Conservation (phyloP, 768 basidiomycete genomes). For the Russula olivacea region DNA sequence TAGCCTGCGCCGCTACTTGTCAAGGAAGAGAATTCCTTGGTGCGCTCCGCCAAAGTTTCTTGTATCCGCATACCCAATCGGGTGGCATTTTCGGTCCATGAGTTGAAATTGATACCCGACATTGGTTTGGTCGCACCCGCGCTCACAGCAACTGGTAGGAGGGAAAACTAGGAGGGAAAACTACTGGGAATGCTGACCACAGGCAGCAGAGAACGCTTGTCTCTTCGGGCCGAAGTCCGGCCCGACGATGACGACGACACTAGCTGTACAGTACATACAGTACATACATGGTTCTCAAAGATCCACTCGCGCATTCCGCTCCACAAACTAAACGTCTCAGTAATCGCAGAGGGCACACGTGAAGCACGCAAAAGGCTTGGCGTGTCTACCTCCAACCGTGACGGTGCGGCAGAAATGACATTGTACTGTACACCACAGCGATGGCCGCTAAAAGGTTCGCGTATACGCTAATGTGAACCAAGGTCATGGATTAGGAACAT, state of each 20-base stretch:
- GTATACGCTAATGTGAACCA: neutral
- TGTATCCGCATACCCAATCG: slow-evolving; percentile 78
- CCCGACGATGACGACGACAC: neutral
- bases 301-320: too few species aligned
- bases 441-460: neutral
- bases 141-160: neutral
- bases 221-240: neutral
- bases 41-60: slow-evolving; percentile 76
- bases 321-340: neutral
- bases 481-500: neutral
- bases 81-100: slow-evolving; percentile 75
- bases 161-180: too few species aligned
- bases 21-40: slow-evolving; percentile 57
- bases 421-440: neutral
- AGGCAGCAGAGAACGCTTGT: neutral
- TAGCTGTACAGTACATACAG: too few species aligned
- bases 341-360: neutral
- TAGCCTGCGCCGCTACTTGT: slow-evolving; percentile 51
- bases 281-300: too few species aligned
- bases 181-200: neutral
- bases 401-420: neutral
- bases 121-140: slow-evolving; percentile 19
- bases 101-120: slow-evolving; percentile 32
- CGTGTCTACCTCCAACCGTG: neutral
- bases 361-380: neutral